phyloP scores from a whole-genome alignment of 441 rosid genomes.

The Rhodomyrtus psidioides region DNA sequence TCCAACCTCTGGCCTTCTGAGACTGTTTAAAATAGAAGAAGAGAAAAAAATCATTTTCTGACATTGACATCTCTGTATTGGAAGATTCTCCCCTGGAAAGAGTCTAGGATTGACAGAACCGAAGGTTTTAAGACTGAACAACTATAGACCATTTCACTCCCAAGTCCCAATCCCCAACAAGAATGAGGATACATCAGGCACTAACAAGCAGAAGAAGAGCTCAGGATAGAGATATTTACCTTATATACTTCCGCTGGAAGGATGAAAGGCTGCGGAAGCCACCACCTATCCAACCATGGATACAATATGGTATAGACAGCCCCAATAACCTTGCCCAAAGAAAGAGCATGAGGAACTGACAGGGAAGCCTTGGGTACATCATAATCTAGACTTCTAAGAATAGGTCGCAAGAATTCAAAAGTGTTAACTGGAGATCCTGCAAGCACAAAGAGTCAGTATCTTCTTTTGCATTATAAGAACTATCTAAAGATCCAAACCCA shows the following conservation, averaged over 20 bases:
- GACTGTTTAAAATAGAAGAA: background rate
- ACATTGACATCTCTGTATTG: background rate
- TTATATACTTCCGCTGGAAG: constrained; percentile 95
- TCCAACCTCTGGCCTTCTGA: background rate
- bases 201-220: background rate
- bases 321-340: constrained; percentile 50
- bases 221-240: constrained; percentile 26
- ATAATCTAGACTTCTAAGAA: constrained; percentile 63
- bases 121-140: background rate
- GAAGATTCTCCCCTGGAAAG: background rate
- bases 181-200: background rate
- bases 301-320: constrained; percentile 52
- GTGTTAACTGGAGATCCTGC: constrained; percentile 81
- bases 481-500: background rate
- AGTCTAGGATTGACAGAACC: background rate
- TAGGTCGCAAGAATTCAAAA: constrained; percentile 70
- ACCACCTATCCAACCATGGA: constrained; percentile 71
- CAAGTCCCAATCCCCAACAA: background rate
- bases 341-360: constrained; percentile 46
- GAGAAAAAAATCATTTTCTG: background rate
- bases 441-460: background rate
- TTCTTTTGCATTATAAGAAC: background rate
- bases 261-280: constrained; percentile 84
- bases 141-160: background rate
- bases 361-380: constrained; percentile 54